A percentile compares a stretch with the other conserved stretches of the same genome.
These are phyloP conservation scores for Saprolegnia parasitica DNA, from an alignment of 352 stramenopile genomes.

Conservation along the genomic window DNA sequence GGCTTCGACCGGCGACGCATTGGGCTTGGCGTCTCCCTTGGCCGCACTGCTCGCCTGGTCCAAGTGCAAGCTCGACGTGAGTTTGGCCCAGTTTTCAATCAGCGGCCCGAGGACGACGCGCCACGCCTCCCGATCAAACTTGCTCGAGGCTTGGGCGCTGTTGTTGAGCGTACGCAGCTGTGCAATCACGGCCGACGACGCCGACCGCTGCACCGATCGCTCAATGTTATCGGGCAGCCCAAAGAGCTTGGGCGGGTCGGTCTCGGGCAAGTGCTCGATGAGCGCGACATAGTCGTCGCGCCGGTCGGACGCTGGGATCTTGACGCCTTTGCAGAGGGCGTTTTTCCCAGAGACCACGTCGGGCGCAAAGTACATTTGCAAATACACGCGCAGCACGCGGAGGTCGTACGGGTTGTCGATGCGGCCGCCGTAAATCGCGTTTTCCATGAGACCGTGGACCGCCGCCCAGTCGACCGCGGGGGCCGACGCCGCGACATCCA, in stretches of 20 bases:
- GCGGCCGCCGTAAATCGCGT: slow-evolving; percentile 92
- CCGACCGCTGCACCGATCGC: slow-evolving; percentile 87
- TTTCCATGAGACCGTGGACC: slow-evolving; percentile 94
- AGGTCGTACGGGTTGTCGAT: slow-evolving; percentile 93
- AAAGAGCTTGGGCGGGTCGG: slow-evolving; percentile 81
- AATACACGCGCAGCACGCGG: slow-evolving; percentile 83
- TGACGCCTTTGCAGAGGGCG: slow-evolving; percentile 55
- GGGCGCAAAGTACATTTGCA: slow-evolving; percentile 81
- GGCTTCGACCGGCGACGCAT: slow-evolving; percentile 68
- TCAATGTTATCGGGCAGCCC: slow-evolving; percentile 94
- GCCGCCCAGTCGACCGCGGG: slow-evolving; percentile 81
- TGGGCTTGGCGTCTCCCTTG: slow-evolving; percentile 29
- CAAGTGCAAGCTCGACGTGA: slow-evolving; percentile 57
- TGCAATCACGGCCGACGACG: slow-evolving; percentile 75
- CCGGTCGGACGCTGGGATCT: slow-evolving; percentile 57
- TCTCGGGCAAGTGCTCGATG: slow-evolving; percentile 69
- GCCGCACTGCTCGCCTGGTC: slow-evolving; percentile 34
- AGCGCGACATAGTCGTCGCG: slow-evolving; percentile 66
- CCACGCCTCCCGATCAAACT: slow-evolving; percentile 92
- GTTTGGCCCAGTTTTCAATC: slow-evolving; percentile 85
- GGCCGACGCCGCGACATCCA: slow-evolving; percentile 67
- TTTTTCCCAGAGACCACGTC: slow-evolving; percentile 70
- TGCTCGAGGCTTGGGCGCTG: slow-evolving; percentile 47
- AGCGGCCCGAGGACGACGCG: slow-evolving; percentile 81
- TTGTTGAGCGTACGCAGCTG: slow-evolving; percentile 82